Percentiles rank a stretch among this genome's conserved stretches.
Conservation (phyloP, 768 basidiomycete species). For the Rhodotorula paludigena region DNA sequence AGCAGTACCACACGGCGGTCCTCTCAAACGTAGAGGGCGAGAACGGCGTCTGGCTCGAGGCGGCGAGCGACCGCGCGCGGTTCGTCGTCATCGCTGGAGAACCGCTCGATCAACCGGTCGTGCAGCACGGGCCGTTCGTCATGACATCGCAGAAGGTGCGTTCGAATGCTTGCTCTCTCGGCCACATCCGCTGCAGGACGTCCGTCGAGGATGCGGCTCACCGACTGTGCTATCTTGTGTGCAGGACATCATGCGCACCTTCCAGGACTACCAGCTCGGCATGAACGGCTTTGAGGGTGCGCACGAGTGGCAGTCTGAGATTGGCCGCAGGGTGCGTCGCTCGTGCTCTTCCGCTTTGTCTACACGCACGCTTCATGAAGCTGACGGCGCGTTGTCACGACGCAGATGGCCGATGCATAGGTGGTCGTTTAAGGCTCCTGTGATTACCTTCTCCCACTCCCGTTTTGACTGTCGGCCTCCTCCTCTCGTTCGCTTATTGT, state of each 20-base stretch:
- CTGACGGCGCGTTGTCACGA: no score
- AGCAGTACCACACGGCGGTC: constrained; percentile 74
- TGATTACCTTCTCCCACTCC: no score
- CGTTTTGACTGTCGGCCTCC: no score
- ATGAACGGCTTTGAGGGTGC: constrained; percentile 73
- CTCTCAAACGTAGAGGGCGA: constrained; percentile 60
- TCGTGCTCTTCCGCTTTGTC: no score
- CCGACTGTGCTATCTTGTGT: constrained; percentile 53
- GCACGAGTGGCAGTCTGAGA: constrained; percentile 71
- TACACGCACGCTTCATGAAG: no score
- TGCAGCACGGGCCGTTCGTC: constrained; percentile 53
- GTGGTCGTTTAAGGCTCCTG: no score
- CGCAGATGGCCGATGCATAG: no score
- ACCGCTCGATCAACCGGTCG: constrained; percentile 79
- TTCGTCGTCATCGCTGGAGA: constrained; percentile 77
- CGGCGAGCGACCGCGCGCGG: constrained; percentile 60
- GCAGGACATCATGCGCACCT: constrained; percentile 68
- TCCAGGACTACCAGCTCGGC: constrained; percentile 62
- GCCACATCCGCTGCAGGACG: no score
- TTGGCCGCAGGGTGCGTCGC: constrained; percentile 23
- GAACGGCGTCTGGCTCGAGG: constrained; percentile 63
- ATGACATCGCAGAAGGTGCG: constrained; percentile 27
- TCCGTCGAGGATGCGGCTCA: constrained; percentile 64
- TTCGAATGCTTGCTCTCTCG: constrained; percentile 9
- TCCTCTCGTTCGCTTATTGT: no score